Evolutionary conservation across 345 rosid species (phyloP).

Genomic region (Acer negundo): DNA sequence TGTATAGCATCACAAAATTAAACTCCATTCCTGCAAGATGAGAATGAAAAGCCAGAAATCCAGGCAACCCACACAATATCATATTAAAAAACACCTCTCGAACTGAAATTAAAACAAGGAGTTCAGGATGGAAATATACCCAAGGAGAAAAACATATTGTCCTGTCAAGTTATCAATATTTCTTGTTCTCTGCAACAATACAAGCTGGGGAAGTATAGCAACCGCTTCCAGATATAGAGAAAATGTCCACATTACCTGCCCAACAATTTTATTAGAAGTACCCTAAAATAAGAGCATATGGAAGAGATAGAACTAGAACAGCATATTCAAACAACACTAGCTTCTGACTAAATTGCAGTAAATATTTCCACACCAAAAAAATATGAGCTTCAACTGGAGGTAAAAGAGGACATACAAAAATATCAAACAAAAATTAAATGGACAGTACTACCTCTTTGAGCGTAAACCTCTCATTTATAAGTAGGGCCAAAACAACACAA

Average conservation of each 20-base stretch:
- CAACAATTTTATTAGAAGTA: constrained; percentile 7
- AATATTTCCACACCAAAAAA: background rate
- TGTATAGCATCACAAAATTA: background rate
- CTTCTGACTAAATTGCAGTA: background rate
- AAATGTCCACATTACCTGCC: constrained; percentile 74
- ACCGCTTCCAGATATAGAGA: constrained; percentile 76
- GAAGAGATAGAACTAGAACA: background rate
- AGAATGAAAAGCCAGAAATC: background rate
- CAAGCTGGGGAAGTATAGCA: constrained; percentile 82
- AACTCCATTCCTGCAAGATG: background rate
- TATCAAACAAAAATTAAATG: constrained; percentile 6
- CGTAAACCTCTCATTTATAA: constrained; percentile 63
- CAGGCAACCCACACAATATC: background rate
- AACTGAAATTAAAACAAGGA: background rate
- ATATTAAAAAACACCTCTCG: background rate
- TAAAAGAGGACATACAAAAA: background rate
- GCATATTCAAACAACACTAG: background rate
- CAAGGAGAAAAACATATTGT: constrained; percentile 82
- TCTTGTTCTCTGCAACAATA: constrained; percentile 71
- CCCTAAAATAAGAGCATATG: background rate
- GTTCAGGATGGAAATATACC: constrained; percentile 39
- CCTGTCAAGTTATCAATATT: constrained; percentile 86
- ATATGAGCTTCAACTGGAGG: background rate
- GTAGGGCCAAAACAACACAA: constrained; percentile 64
- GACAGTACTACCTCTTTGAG: constrained; percentile 52